Evolutionary conservation across 208 protist species (phyloP).

Genomic region (Perkinsela sp.): DNA sequence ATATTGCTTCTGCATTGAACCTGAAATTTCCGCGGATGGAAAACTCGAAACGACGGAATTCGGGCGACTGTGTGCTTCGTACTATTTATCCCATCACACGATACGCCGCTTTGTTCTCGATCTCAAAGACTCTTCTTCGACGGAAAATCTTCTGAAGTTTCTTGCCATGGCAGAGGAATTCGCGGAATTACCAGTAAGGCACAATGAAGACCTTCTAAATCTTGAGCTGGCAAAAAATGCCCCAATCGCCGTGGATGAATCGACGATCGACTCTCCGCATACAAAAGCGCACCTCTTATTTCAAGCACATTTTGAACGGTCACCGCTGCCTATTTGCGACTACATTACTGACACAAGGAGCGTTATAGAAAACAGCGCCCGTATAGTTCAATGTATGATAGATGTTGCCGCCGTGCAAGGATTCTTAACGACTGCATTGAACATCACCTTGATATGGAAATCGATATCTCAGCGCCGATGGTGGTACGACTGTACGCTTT

Average conservation of each 20-base stretch:
- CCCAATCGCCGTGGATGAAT: constrained; percentile 24
- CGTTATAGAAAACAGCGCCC: constrained; percentile 83
- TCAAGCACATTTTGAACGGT: constrained; percentile 79
- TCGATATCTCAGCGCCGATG: constrained; percentile 74
- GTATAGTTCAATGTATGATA: constrained; percentile 79
- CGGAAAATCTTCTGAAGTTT: constrained; percentile 36
- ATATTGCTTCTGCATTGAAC: constrained; percentile 40
- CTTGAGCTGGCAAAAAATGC: constrained; percentile 26
- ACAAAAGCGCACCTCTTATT: constrained; percentile 87
- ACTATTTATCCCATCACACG: constrained; percentile 87
- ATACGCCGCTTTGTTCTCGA: constrained; percentile 53
- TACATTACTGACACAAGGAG: constrained; percentile 90
- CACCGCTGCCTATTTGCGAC: constrained; percentile 78
- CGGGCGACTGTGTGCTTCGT: constrained; percentile 88
- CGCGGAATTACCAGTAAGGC: constrained; percentile 76
- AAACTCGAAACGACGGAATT: constrained; percentile 53
- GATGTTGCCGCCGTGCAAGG: constrained; percentile 78
- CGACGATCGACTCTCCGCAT: constrained; percentile 58
- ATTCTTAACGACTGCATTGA: constrained; percentile 45
- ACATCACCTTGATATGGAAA: constrained; percentile 72
- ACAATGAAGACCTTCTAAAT: constrained; percentile 96
- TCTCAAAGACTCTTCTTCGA: constrained; percentile 18
- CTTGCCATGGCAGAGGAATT: constrained; percentile 81
- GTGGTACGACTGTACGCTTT: constrained; percentile 36
- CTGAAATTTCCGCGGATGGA: constrained; percentile 10